These are phyloP conservation scores for Kodamaea sp. DNA, from an alignment of 1,139 yeast species.

Conservation along the genomic window DNA sequence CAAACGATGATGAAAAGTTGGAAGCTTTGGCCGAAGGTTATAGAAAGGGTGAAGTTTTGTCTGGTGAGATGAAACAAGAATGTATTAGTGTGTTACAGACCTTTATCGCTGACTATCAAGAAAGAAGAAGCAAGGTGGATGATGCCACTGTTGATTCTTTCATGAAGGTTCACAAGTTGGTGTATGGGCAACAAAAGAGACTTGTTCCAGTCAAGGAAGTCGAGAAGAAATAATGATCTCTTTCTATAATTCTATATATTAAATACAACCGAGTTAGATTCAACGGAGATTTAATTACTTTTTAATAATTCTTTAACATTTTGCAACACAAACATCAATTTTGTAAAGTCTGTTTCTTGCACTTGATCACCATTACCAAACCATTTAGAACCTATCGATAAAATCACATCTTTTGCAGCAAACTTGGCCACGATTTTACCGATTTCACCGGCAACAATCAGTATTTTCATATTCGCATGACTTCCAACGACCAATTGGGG, in stretches of 20 bases:
- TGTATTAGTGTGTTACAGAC: constrained; percentile 79
- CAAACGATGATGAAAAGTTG: constrained; percentile 81
- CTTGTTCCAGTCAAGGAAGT: constrained; percentile 63
- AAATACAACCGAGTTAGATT: not conserved
- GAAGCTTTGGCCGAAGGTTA: constrained; percentile 61
- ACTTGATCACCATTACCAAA: constrained; percentile 40
- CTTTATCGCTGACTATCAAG: constrained; percentile 80
- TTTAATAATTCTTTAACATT: constrained; percentile 22
- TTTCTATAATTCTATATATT: constrained; percentile 1
- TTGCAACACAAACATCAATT: constrained; percentile 37
- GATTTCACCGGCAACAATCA: constrained; percentile 42
- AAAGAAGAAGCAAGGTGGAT: constrained; percentile 62
- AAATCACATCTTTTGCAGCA: constrained; percentile 32
- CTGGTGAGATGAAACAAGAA: constrained; percentile 90
- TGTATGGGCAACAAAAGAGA: constrained; percentile 70
- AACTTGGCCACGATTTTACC: constrained; percentile 32
- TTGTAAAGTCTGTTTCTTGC: constrained; percentile 36
- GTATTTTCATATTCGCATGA: constrained; percentile 37
- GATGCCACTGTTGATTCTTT: constrained; percentile 64
- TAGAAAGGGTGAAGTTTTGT: constrained; percentile 74
- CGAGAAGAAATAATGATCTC: constrained; percentile 26
- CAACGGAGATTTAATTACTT: not conserved
- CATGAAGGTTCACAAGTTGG: constrained; percentile 83
- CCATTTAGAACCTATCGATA: constrained; percentile 43
- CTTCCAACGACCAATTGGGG: constrained; percentile 41